Evolutionary conservation across 2,329 filamentous ascomycete genomes (phyloP).

Genomic region (Scedosporium boydii): DNA sequence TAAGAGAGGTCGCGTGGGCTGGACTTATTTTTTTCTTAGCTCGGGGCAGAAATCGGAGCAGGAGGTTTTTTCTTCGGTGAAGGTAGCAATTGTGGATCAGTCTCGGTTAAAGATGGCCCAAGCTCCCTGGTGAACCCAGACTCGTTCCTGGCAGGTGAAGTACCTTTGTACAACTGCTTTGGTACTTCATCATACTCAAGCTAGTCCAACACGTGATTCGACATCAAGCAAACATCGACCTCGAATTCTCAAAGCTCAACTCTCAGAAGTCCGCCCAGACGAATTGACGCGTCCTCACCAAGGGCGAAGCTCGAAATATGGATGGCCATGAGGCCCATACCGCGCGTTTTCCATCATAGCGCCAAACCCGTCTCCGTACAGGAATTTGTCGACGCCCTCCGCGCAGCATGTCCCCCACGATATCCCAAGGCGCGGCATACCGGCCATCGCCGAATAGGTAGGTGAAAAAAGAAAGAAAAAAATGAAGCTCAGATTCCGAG

Average conservation of each 20-base stretch:
- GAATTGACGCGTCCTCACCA: neutral
- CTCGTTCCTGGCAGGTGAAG: neutral
- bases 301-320: neutral
- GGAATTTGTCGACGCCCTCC: conserved; percentile 5
- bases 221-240: neutral
- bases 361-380: conserved; percentile 23
- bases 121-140: neutral
- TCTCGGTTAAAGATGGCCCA: neutral
- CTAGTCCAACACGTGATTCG: neutral
- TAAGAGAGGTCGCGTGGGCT: neutral
- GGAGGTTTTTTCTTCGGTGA: neutral
- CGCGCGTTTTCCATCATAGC: conserved; percentile 24
- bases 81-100: neutral
- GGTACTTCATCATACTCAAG: neutral
- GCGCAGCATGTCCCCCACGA: conserved; percentile 4
- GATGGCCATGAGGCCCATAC: conserved; percentile 19
- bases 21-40: neutral
- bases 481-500: neutral
- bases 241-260: neutral
- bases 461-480: neutral
- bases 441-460: conserved; percentile 3
- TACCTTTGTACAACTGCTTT: neutral
- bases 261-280: neutral
- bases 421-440: neutral
- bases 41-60: neutral